Base-by-base conservation (phyloP, 345 rosid genomes). In the Noccaea bulbosa region DNA sequence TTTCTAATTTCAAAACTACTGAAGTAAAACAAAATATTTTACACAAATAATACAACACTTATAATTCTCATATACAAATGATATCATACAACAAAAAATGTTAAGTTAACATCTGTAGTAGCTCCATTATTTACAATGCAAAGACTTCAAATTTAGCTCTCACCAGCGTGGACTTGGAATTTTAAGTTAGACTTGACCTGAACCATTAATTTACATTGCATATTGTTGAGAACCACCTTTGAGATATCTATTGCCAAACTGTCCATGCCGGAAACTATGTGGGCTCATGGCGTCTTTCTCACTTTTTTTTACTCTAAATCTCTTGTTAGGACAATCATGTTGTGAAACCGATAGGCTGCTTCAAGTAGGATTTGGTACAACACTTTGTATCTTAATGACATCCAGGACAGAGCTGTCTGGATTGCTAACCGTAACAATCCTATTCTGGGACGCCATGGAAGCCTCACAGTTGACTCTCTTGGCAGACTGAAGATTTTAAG, bases 311-410 rank as follows among this genome's bases (percentile, higher is more conserved):
- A 49, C 41, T 50, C 8, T 40, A 0, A 39, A 10, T 39, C 20
- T 70, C 59, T 70, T 70, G 41, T 60, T 70, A 30, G 52, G 51
- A 15, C 34, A 39, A 39, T 50, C 67, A n/a, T 59, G 50, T 2
- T 62, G 69, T 45, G 52, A 35, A 49, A 65, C 63, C 27, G 73
- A 67, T 12, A 77, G 58, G 3, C 11, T 65, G 59, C 17, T 44
- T 0, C 73, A 71, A 11, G 80, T 49, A 79, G 78, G 32, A 77
- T 80, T 58, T 76, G 75, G 78, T 76, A 77, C 59, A 64, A 53
- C 33, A n/a, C 17, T 51, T 15, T 53, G 17, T 60, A 70, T 70
- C 67, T 70, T 70, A 15, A 7, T 45, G 56, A 30, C 8, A 15
- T 49, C 14, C 43, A 54, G n/a, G 32, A 66, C 20, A 66, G 20